Percentiles rank a stretch among this genome's conserved stretches.
Evolutionary conservation across 1,139 yeast genomes (phyloP).

Genomic region (Hansenula lynferdii): DNA sequence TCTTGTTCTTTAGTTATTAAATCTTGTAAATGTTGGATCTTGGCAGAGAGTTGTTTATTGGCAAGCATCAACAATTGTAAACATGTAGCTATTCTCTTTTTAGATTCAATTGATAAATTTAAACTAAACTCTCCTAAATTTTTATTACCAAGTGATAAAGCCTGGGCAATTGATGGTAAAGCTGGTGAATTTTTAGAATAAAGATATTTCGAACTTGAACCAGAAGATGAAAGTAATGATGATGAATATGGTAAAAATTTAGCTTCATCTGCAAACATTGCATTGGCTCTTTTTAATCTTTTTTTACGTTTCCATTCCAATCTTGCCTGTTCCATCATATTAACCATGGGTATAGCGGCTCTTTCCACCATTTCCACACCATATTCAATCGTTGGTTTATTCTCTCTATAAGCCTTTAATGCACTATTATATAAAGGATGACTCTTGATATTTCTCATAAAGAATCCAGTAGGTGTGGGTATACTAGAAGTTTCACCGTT

Average conservation of each 20-base stretch:
- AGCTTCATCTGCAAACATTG: slow-evolving; percentile 23
- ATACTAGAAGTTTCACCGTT: too few relatives aligned
- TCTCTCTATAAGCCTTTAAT: slow-evolving; percentile 51
- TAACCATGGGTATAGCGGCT: slow-evolving; percentile 56
- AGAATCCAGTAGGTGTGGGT: slow-evolving; percentile 4
- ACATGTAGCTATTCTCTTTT: slow-evolving; percentile 66
- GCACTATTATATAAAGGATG: slow-evolving; percentile 55
- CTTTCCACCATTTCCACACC: slow-evolving; percentile 65
- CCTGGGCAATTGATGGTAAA: slow-evolving; percentile 23
- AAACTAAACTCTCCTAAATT: slow-evolving; percentile 39
- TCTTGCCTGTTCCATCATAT: slow-evolving; percentile 40
- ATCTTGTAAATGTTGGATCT: slow-evolving; percentile 58
- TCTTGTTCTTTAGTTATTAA: slow-evolving; percentile 38
- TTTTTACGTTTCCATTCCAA: slow-evolving; percentile 24
- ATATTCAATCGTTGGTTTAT: slow-evolving; percentile 55
- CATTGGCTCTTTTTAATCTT: slow-evolving; percentile 22
- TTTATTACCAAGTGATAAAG: slow-evolving; percentile 27
- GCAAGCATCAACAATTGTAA: slow-evolving; percentile 72
- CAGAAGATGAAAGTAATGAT: too few relatives aligned
- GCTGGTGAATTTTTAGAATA: slow-evolving; percentile 11
- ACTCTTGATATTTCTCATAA: slow-evolving; percentile 38
- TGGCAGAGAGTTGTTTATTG: slow-evolving; percentile 61
- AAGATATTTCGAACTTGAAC: too few relatives aligned
- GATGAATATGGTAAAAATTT: slow-evolving; percentile 6
- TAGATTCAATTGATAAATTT: slow-evolving; percentile 56